Conservation (phyloP, 2,329 filamentous ascomycete genomes). For the Fusarium musae region DNA sequence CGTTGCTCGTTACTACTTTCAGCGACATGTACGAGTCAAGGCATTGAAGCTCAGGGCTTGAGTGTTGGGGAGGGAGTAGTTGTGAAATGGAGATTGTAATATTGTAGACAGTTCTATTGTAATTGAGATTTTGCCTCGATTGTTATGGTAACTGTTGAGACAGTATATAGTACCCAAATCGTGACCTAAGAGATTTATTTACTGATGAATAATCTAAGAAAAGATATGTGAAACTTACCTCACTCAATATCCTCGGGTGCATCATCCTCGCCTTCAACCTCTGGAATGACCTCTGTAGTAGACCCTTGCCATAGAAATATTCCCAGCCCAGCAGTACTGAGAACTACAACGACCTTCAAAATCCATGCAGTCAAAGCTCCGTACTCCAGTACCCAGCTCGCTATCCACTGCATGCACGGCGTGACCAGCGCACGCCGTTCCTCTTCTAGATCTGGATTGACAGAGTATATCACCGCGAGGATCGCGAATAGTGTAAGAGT, state of each 20-base stretch:
- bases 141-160: not conserved
- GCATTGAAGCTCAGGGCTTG: not conserved
- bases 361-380: not conserved
- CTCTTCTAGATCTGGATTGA: constrained; percentile 13
- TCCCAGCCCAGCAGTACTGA: not conserved
- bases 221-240: not conserved
- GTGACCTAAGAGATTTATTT: not conserved
- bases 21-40: fast-evolving
- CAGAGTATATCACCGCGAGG: constrained; percentile 9
- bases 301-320: not conserved
- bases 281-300: fast-evolving
- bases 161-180: fast-evolving
- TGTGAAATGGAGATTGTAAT: not conserved
- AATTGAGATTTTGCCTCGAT: not conserved
- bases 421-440: constrained; percentile 2
- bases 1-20: fast-evolving
- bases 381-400: constrained; percentile 3
- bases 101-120: fast-evolving
- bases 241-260: not conserved
- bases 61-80: not conserved
- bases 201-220: fast-evolving
- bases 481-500: constrained; percentile 2
- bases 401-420: constrained; percentile 15
- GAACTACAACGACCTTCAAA: not conserved
- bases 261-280: not conserved